phyloP scores from a whole-genome alignment of 2,329 filamentous ascomycete genomes.

The Rhynchosporium agropyri region DNA sequence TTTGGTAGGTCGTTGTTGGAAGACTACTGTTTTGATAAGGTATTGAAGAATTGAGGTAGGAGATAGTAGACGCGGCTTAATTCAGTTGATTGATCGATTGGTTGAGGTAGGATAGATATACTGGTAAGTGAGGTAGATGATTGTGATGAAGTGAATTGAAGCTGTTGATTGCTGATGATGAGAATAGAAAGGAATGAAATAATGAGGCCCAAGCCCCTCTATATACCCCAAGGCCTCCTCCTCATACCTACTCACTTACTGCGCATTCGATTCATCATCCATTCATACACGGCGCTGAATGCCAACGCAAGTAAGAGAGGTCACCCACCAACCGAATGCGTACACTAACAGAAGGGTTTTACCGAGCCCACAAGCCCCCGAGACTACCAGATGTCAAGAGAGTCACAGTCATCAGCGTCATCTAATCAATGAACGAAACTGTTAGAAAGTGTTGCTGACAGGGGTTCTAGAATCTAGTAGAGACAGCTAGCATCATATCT shows the following conservation, averaged over 20 bases:
- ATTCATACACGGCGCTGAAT: background rate
- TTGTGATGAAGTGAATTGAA: constrained; percentile 7
- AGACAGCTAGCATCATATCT: background rate
- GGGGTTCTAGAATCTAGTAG: background rate
- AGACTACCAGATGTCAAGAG: background rate
- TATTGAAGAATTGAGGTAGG: background rate
- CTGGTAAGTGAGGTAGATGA: constrained; percentile 10
- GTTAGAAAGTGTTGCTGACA: background rate
- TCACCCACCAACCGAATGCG: constrained; percentile 5
- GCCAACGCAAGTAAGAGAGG: constrained; percentile 5
- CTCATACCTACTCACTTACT: background rate
- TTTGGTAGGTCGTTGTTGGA: constrained; percentile 17
- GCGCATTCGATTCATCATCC: background rate
- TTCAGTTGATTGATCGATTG: background rate
- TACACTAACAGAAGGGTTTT: constrained; percentile 7
- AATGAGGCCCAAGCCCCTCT: constrained; percentile 16
- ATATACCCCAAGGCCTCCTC: constrained; percentile 16
- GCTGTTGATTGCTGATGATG: constrained; percentile 17
- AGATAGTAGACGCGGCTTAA: background rate
- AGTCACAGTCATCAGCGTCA: constrained; percentile 19
- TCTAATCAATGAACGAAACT: constrained; percentile 1
- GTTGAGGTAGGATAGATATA: background rate
- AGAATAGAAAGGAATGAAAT: constrained; percentile 14
- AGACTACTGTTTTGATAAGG: background rate
- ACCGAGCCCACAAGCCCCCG: constrained; percentile 12